These are phyloP conservation scores for Beauveria bassiana DNA, from an alignment of 2,329 filamentous ascomycete genomes.

Conservation along the genomic window DNA sequence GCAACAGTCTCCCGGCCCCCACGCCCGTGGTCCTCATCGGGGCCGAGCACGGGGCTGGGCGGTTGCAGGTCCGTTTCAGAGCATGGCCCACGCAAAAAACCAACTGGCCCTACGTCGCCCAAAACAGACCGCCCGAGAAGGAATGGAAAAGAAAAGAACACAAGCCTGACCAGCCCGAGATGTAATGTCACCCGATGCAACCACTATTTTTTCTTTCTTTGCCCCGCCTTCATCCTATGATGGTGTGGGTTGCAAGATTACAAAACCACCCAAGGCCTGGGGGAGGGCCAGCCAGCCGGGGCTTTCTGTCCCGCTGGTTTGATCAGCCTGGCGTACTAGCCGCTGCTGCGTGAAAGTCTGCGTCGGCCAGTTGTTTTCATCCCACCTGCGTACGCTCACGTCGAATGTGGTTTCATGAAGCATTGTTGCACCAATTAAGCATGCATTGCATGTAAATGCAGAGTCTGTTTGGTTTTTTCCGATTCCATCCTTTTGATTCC, in stretches of 20 bases:
- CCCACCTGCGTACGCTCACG: neutral
- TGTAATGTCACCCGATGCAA: no score
- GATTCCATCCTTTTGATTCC: neutral
- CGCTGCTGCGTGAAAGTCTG: neutral
- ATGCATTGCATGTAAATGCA: no score
- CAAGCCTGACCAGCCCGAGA: no score
- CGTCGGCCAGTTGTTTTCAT: conserved; percentile 1
- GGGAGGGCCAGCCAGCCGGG: neutral
- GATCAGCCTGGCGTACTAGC: neutral
- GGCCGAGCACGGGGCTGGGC: neutral
- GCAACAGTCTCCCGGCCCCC: neutral
- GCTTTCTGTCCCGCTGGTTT: neutral
- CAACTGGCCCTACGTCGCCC: neutral
- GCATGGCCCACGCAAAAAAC: neutral
- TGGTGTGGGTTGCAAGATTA: no score
- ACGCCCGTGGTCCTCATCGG: neutral
- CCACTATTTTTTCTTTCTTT: no score
- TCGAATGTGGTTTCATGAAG: neutral
- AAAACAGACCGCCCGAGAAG: neutral
- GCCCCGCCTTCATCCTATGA: no score
- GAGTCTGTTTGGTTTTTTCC: no score
- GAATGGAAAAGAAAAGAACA: no score
- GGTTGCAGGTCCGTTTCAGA: conserved; percentile 4
- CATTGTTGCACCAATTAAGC: neutral
- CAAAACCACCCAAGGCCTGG: no score